Evolutionary conservation across 768 basidiomycete species (phyloP).

Genomic region (Mycena amicta): DNA sequence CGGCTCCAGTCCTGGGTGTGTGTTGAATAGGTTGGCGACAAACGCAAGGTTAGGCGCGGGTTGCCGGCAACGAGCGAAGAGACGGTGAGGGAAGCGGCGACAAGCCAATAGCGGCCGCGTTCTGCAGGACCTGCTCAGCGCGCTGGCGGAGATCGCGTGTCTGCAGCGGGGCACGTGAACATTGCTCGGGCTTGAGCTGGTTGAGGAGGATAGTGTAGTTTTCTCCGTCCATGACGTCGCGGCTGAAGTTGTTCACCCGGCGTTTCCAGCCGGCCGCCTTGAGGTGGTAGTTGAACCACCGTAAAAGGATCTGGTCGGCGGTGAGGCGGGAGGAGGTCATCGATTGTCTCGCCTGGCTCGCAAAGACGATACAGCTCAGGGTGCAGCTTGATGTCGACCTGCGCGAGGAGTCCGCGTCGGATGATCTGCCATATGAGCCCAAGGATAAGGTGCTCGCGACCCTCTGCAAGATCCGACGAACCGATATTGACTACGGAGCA

Average conservation of each 20-base stretch:
- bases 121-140: conserved; percentile 93
- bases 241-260: conserved; percentile 94
- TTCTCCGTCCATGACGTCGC: conserved; percentile 96
- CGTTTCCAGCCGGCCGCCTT: conserved; percentile 93
- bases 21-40: conserved; percentile 99
- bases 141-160: conserved; percentile 80
- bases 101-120: conserved; percentile 93
- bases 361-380: conserved; percentile 95
- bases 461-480: conserved; percentile 87
- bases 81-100: conserved; percentile 91
- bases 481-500: conserved; percentile 99
- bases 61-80: conserved; percentile 92
- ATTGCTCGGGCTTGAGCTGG: conserved; percentile 93
- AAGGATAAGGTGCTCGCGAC: conserved; percentile 93
- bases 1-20: conserved; percentile 90
- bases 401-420: conserved; percentile 85
- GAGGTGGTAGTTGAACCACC: conserved; percentile 99
- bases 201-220: conserved; percentile 97
- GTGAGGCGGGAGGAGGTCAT: conserved; percentile 92
- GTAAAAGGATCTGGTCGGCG: conserved; percentile 94
- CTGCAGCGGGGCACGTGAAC: conserved; percentile 88
- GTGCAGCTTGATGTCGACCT: conserved; percentile 98
- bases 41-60: conserved; percentile 98
- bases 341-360: conserved; percentile 96
- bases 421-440: conserved; percentile 99